Evolutionary conservation across 208 protist species (phyloP).

Genomic region (Leishmania lainsoni): DNA sequence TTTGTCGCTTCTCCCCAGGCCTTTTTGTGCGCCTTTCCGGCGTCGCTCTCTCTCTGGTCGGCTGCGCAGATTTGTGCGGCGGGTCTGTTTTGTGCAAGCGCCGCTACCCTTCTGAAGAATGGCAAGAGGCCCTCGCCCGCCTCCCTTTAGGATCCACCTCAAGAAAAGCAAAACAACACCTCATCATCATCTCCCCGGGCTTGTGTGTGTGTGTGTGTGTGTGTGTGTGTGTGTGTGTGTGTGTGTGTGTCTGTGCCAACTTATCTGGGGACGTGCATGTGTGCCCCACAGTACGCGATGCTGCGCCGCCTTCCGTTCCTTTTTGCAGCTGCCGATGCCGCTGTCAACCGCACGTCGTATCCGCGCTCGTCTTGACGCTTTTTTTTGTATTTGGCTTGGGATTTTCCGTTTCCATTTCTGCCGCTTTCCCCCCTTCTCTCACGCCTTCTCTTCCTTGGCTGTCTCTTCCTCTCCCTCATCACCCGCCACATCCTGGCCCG

Average conservation of each 20-base stretch:
- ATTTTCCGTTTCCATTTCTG: too few species aligned
- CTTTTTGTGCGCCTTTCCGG: not conserved
- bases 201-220: not conserved
- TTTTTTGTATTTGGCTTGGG: too few species aligned
- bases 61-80: not conserved
- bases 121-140: not conserved
- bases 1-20: not conserved
- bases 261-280: not conserved
- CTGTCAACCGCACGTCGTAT: too few species aligned
- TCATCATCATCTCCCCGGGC: not conserved
- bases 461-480: too few species aligned
- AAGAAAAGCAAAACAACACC: not conserved
- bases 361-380: too few species aligned
- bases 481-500: too few species aligned
- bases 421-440: too few species aligned
- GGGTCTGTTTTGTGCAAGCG: not conserved
- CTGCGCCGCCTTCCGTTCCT: too few species aligned
- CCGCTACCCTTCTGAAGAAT: not conserved
- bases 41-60: not conserved
- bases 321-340: too few species aligned
- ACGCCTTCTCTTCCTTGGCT: too few species aligned
- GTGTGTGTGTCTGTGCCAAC: not conserved
- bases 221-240: not conserved
- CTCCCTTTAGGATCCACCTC: not conserved
- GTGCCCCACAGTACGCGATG: not conserved